phyloP scores from a whole-genome alignment of 495 filamentous ascomycete species.

The Hapsidospora chrysogenum region DNA sequence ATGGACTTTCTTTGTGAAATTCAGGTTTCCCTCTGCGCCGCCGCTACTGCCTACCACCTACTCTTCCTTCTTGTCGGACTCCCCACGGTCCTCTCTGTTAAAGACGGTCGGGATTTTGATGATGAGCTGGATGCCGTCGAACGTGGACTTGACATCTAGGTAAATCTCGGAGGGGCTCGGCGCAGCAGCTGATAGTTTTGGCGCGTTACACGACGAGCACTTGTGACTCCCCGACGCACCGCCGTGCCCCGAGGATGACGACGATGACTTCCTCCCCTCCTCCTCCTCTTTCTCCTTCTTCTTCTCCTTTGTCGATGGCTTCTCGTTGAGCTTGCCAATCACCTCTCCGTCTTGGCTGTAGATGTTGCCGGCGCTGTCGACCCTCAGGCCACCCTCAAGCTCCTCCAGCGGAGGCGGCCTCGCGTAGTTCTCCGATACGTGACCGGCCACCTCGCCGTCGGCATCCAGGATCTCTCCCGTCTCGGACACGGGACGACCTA shows the following conservation, averaged over 20 bases:
- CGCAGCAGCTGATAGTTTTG: neutral
- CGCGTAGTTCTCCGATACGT: conserved; percentile 25
- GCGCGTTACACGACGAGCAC: neutral
- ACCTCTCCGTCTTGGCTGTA: conserved; percentile 22
- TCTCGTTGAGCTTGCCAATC: conserved; percentile 26
- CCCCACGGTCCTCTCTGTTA: conserved; percentile 1
- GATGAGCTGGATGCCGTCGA: conserved; percentile 31
- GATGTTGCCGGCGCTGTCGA: conserved; percentile 28
- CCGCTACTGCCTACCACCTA: too few relatives aligned
- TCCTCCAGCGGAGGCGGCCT: conserved; percentile 8
- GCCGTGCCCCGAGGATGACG: conserved; percentile 3
- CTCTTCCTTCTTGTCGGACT: too few relatives aligned
- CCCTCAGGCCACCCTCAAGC: conserved; percentile 22
- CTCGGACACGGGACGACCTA: conserved; percentile 24
- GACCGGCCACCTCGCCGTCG: conserved; percentile 26
- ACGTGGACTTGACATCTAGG: conserved; percentile 33
- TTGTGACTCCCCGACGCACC: neutral
- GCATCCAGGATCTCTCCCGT: conserved; percentile 27
- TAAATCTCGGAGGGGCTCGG: conserved; percentile 32
- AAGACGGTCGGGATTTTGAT: conserved; percentile 35
- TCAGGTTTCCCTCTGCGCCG: too few relatives aligned
- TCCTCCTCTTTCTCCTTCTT: conserved; percentile 10
- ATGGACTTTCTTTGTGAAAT: too few relatives aligned
- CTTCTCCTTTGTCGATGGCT: conserved; percentile 15
- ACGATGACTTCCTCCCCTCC: conserved; percentile 1